Evolutionary conservation across 495 filamentous ascomycete species (phyloP), one percentile per base, ranked within the genome.

Genomic region (Antarctomyces pellizariae): DNA sequence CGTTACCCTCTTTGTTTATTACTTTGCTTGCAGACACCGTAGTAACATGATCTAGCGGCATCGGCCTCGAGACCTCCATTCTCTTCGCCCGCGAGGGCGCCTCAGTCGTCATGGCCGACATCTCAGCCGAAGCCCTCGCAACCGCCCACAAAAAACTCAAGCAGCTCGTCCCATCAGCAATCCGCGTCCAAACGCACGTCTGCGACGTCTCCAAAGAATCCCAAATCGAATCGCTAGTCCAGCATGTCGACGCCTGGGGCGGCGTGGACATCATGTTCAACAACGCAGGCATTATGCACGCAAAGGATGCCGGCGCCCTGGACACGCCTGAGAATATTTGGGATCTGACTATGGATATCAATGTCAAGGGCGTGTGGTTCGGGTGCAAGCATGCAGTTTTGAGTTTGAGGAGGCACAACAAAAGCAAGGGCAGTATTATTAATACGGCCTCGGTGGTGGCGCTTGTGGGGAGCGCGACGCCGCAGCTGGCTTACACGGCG

Each of bases 231-330:
- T 62, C 71, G 16, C 56, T 67, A 35, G 59, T 91, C n/a, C 65
- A 69, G 30, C 47, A 56, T 1, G 46, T 80, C 25, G 83, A 93
- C 41, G 33, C 53, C 24, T 91, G 77, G 79, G 84, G 82, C 38
- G 86, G 86, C n/a, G 53, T 79, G 0, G 86, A 97, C 46, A 59
- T 93, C 37, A 76, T 97, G 35, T 97, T 92, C 67, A 97, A 97
- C 63, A 97, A 97, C 44, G 86, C 86, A 0, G 86, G 86, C 10
- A 97, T 97, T 44, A 97, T 97, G 86, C 82, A 93, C 47, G 64
- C 61, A 16, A 57, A 73, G 29, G 86, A 97, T 46, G 73, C 64
- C 34, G 82, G 92, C 48, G 78, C 84, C 12, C 51, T 89, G 32
- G 57, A 67, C 31, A 92, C 80, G 1, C 67, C 76, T 7, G 80